phyloP scores from a whole-genome alignment of 2,329 filamentous ascomycete genomes.

The Fusarium tuaranense region DNA sequence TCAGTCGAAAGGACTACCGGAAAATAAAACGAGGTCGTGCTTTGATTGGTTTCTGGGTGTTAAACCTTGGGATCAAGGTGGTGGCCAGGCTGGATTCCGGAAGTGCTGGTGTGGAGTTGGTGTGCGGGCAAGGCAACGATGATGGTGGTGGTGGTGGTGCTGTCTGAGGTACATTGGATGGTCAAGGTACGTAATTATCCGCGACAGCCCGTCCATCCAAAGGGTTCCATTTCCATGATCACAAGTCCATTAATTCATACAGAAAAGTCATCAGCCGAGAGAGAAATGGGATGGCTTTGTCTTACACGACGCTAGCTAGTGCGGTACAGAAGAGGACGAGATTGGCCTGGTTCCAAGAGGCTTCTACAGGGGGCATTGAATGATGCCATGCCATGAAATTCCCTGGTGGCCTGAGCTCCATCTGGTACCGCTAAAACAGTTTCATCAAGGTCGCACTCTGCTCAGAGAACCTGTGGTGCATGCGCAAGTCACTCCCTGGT shows the following conservation, averaged over 20 bases:
- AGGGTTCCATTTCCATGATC: background rate
- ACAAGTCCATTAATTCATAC: background rate
- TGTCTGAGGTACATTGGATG: constrained; percentile 22
- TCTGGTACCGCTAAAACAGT: background rate
- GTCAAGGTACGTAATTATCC: constrained; percentile 21
- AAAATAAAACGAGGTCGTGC: constrained; percentile 27
- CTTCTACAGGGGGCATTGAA: background rate
- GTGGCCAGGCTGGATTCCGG: constrained; percentile 18
- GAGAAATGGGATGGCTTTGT: background rate
- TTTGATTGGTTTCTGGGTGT: constrained; percentile 28
- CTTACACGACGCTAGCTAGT: background rate
- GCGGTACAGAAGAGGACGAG: background rate
- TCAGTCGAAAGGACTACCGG: constrained; percentile 33
- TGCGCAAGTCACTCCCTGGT: constrained; percentile 17
- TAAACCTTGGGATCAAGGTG: constrained; percentile 13
- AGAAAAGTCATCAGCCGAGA: background rate
- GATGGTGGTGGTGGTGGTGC: constrained; percentile 19
- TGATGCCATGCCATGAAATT: background rate
- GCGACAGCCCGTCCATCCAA: background rate
- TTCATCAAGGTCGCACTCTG: constrained; percentile 11
- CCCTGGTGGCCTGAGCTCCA: background rate
- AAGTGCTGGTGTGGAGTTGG: constrained; percentile 13
- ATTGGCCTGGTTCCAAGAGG: background rate
- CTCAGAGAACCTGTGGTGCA: constrained; percentile 35
- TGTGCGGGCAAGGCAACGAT: constrained; percentile 20